Conservation (phyloP, 768 basidiomycete genomes). For the Boletus sp. region DNA sequence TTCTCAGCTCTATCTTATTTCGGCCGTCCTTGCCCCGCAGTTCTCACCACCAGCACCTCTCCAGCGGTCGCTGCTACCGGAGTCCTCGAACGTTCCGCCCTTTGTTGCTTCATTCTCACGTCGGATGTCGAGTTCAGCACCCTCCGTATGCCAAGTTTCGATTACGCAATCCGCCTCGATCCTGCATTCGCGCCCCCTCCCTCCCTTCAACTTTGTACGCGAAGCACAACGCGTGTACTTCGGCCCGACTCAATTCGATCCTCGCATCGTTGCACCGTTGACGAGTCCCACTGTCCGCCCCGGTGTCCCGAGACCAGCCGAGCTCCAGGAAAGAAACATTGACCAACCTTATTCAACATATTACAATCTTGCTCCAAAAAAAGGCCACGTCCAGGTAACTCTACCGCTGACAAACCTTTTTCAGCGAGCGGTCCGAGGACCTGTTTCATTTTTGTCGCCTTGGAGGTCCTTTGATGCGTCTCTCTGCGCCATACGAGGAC, state of each 20-base stretch:
- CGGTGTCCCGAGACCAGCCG: conserved; percentile 7
- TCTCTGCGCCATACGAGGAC: not conserved
- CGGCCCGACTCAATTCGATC: not conserved
- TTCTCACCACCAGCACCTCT: conserved; percentile 3
- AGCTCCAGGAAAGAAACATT: not conserved
- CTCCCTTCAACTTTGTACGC: not conserved
- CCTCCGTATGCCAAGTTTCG: no score
- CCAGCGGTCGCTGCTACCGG: not conserved
- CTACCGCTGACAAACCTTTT: not conserved
- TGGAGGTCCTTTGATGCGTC: not conserved
- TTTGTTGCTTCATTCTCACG: not conserved
- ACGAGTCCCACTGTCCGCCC: not conserved
- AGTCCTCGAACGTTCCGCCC: not conserved
- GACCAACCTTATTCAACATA: not conserved
- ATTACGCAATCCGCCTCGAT: not conserved
- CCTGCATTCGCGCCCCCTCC: not conserved
- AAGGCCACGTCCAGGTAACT: not conserved
- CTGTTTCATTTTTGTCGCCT: not conserved
- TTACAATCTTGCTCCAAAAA: not conserved
- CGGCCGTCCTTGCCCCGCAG: not conserved
- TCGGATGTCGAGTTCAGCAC: not conserved
- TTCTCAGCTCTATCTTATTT: conserved; percentile 1
- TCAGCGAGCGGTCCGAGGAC: conserved; percentile 5
- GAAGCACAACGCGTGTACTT: not conserved
- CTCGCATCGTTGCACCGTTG: not conserved